Evolutionary conservation across 2,329 filamentous ascomycete species (phyloP).

Genomic region (Sporothrix sp.): DNA sequence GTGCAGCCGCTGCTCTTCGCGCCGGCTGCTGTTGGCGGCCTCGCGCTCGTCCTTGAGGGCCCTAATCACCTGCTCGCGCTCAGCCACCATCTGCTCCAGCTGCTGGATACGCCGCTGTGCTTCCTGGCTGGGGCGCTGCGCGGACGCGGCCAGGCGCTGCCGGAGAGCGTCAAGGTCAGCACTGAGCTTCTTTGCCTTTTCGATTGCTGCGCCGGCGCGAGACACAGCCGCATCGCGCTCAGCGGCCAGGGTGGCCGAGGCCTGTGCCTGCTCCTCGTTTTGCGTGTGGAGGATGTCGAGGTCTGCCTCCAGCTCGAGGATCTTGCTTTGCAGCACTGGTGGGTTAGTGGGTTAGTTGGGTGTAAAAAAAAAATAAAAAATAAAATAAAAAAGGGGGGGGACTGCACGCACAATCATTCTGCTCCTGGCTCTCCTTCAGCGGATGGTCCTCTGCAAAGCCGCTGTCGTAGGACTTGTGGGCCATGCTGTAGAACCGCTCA

Average conservation of each 20-base stretch:
- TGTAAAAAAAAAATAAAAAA: no score
- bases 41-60: constrained; percentile 17
- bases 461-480: constrained; percentile 11
- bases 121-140: constrained; percentile 9
- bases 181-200: constrained; percentile 8
- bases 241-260: background rate
- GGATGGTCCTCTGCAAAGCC: constrained; percentile 11
- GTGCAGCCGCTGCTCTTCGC: constrained; percentile 16
- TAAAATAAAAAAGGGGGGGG: no score
- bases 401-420: constrained; percentile 14
- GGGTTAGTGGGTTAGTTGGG: background rate
- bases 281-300: constrained; percentile 13
- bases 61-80: constrained; percentile 19
- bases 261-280: constrained; percentile 11
- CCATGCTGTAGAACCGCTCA: constrained; percentile 15
- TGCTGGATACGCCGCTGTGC: constrained; percentile 17
- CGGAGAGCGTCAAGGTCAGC: constrained; percentile 13
- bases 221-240: constrained; percentile 14
- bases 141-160: constrained; percentile 4
- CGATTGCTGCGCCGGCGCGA: constrained; percentile 2
- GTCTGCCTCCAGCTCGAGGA: constrained; percentile 15
- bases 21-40: constrained; percentile 17
- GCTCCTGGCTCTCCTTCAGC: constrained; percentile 11
- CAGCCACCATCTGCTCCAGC: constrained; percentile 17
- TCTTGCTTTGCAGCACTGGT: constrained; percentile 10